Evolutionary conservation across 2,329 filamentous ascomycete species (phyloP).

Genomic region (Exophiala sp.): DNA sequence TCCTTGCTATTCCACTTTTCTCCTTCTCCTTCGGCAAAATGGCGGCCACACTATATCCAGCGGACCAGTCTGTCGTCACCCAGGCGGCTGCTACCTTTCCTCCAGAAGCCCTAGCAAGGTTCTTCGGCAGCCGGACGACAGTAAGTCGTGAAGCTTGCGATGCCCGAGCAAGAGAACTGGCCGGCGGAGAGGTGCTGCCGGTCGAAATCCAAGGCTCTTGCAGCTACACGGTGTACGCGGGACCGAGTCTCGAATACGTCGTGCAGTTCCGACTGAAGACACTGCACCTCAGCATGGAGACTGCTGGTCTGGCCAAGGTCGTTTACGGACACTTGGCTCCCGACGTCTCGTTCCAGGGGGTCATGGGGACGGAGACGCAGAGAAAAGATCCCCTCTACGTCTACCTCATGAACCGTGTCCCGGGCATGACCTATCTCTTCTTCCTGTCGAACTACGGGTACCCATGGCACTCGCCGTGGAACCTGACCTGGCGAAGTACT

Average conservation of each 20-base stretch:
- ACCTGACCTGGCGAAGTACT: neutral
- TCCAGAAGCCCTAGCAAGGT: too few species aligned
- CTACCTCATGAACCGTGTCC: neutral
- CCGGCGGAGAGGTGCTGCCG: neutral
- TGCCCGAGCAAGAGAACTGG: neutral
- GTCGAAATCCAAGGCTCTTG: neutral
- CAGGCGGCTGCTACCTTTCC: too few species aligned
- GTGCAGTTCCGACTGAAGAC: neutral
- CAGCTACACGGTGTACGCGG: neutral
- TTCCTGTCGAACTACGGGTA: neutral
- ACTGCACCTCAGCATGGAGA: neutral
- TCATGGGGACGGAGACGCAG: neutral
- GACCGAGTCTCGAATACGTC: neutral
- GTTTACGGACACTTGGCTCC: neutral
- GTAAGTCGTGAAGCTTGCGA: neutral
- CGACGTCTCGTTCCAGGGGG: neutral
- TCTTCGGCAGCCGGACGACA: neutral
- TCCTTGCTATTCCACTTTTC: too few species aligned
- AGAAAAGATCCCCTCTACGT: neutral
- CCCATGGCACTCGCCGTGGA: neutral
- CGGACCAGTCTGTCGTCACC: neutral
- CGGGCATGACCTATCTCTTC: neutral
- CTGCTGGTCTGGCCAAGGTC: neutral
- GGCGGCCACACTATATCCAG: neutral
- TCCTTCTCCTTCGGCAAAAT: neutral